Percentiles rank a stretch among this genome's conserved stretches.
Evolutionary conservation across 2,329 filamentous ascomycete species (phyloP).

Genomic region (Neurospora sp.): DNA sequence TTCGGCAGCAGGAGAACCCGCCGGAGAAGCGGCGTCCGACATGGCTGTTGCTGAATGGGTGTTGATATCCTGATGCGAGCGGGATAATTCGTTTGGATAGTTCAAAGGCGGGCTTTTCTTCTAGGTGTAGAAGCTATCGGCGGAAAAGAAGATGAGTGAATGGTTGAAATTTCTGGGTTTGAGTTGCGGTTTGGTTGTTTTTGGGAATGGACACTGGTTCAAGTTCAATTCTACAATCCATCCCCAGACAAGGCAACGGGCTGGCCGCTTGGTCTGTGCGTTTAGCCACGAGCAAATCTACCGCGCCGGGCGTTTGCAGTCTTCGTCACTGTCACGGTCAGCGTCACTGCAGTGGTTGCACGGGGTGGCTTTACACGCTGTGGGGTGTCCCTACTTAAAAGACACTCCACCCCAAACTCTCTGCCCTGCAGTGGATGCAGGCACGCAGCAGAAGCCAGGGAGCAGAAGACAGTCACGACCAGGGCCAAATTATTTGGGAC

Average conservation of each 20-base stretch:
- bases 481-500: background rate
- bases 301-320: background rate
- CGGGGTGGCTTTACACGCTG: background rate
- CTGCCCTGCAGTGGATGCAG: background rate
- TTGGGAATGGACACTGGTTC: background rate
- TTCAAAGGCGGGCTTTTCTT: background rate
- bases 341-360: background rate
- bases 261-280: background rate
- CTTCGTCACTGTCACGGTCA: background rate
- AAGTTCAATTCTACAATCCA: background rate
- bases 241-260: background rate
- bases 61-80: background rate
- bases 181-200: background rate
- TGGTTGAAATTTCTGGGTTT: background rate
- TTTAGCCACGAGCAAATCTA: background rate
- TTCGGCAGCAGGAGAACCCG: conserved; percentile 24
- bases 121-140: background rate
- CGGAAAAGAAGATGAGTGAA: background rate
- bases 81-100: background rate
- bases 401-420: background rate
- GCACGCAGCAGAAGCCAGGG: background rate
- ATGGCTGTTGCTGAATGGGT: conserved; percentile 18
- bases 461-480: background rate
- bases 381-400: background rate
- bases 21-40: conserved; percentile 38